Evolutionary conservation across 306 rosid genomes (phyloP), one percentile per base, ranked within the genome.

Genomic region (Notholithocarpus densiflorus): DNA sequence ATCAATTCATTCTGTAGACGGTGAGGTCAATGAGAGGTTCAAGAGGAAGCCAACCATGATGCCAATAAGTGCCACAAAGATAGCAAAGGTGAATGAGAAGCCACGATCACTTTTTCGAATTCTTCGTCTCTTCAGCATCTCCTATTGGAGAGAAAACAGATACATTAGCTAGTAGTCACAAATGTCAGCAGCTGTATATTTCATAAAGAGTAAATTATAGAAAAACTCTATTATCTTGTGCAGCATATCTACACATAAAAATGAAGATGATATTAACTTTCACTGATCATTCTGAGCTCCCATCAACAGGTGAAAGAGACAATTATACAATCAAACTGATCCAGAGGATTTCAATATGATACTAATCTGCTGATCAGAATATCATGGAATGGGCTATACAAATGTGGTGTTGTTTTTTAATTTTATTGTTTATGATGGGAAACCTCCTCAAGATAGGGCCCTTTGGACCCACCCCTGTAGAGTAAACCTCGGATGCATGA

Each of bases 11-110:
- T 86, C 82, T 26, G 85, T 82, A 61, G 95, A 71, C 11, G 96
- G 90, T 71, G 89, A 87, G 75, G 98, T 90, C 79, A 84, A 87
- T 40, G 89, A 68, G 62, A 95, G 85, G 76, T 88, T 95, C 83
- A 95, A 75, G 72, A 95, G 92, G 81, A 91, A 91, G 82, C 99
- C 97, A 65, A 89, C 90, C 90, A 89, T 79, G 80, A 86, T 71
- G 66, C 98, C 98, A 45, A 95, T 86, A n/a, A 95, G 37, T 65
- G 93, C 99, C 85, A 91, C 97, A 29, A 89, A 80, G 68, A 91
- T 62, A 64, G 99, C 92, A 26, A 86, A 91, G 72, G 80, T 75
- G 71, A 95, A 81, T 66, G 98, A 92, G 86, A 95, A 95, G 26
- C 93, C 98, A 56, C 86, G 88, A 81, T 82, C 89, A 14, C 86